phyloP scores from a whole-genome alignment of 768 basidiomycete species.

The Pisolithus albus region DNA sequence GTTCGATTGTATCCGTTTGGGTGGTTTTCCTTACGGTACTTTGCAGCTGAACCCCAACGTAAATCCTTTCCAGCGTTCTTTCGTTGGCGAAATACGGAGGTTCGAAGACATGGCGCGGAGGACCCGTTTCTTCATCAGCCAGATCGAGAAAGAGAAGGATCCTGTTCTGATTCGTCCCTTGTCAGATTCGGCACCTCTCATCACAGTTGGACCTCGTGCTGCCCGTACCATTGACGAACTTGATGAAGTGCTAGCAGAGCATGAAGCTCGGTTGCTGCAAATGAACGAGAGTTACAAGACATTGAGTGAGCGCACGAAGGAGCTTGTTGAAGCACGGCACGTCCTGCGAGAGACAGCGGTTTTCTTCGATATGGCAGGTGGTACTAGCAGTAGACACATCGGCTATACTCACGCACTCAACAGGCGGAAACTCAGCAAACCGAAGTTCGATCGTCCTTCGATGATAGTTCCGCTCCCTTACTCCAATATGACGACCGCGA shows the following conservation, averaged over 20 bases:
- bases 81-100: conserved; percentile 91
- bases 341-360: conserved; percentile 93
- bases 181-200: conserved; percentile 77
- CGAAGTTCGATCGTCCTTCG: conserved; percentile 83
- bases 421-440: conserved; percentile 74
- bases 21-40: conserved; percentile 4
- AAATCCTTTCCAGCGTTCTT: conserved; percentile 97
- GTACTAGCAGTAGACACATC: neutral
- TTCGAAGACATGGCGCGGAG: conserved; percentile 96
- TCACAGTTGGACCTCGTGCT: conserved; percentile 86
- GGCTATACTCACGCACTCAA: conserved; percentile 5
- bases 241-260: conserved; percentile 78
- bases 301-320: conserved; percentile 76
- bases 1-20: conserved; percentile 21
- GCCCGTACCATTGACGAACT: conserved; percentile 93
- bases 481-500: conserved; percentile 88
- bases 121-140: conserved; percentile 79
- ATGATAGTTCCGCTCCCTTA: conserved; percentile 85
- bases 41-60: conserved; percentile 84
- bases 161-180: conserved; percentile 77
- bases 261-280: conserved; percentile 73
- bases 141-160: conserved; percentile 84
- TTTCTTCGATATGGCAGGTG: conserved; percentile 80
- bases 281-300: conserved; percentile 95
- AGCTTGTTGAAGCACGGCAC: conserved; percentile 89